A percentile compares a stretch with the other conserved stretches of the same genome.
Conservation (phyloP, 768 basidiomycete genomes). For the Mycena indigotica region DNA sequence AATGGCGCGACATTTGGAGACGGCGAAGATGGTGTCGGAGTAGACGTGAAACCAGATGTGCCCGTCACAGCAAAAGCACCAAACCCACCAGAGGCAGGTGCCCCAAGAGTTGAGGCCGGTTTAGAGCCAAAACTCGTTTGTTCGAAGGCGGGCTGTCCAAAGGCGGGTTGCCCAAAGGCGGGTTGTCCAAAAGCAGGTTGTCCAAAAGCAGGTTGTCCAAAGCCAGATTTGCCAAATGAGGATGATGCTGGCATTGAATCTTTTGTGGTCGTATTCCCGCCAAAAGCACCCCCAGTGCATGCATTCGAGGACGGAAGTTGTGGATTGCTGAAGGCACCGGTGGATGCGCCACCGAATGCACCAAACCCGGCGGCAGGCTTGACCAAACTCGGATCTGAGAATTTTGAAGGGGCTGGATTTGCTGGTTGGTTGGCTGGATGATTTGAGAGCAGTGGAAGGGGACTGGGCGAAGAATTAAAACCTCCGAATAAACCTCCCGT, state of each 20-base stretch:
- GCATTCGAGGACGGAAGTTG: conserved; percentile 26
- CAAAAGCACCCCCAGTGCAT: conserved; percentile 40
- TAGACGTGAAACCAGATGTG: conserved; percentile 11
- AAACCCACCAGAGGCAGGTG: conserved; percentile 32
- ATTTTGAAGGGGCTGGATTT: conserved; percentile 8
- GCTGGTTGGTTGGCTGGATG: conserved; percentile 26
- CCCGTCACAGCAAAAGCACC: conserved; percentile 32
- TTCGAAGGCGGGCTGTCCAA: conserved; percentile 40
- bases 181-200: conserved; percentile 39
- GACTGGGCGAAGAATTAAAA: conserved; percentile 16
- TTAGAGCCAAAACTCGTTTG: conserved; percentile 32
- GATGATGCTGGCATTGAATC: conserved; percentile 11
- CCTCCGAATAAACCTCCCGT: conserved; percentile 34
- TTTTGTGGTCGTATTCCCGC: conserved; percentile 5
- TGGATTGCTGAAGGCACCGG: conserved; percentile 36
- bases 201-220: conserved; percentile 35
- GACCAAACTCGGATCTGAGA: conserved; percentile 14
- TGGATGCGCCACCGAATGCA: conserved; percentile 25
- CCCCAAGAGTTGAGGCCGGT: conserved; percentile 9
- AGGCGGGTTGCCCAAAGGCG: no score
- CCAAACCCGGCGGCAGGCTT: conserved; percentile 26
- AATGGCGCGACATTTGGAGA: no score
- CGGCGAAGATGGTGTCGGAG: no score
- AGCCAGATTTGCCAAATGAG: conserved; percentile 23
- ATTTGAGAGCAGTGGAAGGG: conserved; percentile 26